A percentile compares a stretch with the other conserved stretches of the same genome.
These are phyloP conservation scores for Fusarium drepaniforme DNA, from an alignment of 2,329 filamentous ascomycete genomes.

Conservation along the genomic window DNA sequence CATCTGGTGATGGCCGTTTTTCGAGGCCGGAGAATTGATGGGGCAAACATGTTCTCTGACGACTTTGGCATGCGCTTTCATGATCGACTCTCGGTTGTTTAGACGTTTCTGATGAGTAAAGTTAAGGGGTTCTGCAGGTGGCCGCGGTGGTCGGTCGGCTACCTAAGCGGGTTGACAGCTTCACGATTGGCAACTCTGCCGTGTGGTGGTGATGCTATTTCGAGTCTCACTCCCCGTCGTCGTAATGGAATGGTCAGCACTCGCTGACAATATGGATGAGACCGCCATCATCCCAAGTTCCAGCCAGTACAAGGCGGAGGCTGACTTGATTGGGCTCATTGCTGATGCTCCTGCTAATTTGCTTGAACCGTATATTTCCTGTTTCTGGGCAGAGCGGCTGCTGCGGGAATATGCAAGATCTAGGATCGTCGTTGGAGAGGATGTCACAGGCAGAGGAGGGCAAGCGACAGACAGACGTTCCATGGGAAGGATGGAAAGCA, in stretches of 20 bases:
- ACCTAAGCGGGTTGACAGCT: not conserved
- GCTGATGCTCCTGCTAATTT: constrained; percentile 35
- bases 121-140: not conserved
- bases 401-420: constrained; percentile 8
- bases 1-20: constrained; percentile 22
- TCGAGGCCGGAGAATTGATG: constrained; percentile 25
- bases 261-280: constrained; percentile 36
- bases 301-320: constrained; percentile 9
- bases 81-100: constrained; percentile 11
- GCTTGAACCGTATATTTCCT: constrained; percentile 11
- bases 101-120: constrained; percentile 5
- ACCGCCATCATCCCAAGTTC: constrained; percentile 13
- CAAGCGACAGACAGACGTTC: not conserved
- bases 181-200: not conserved
- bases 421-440: constrained; percentile 11
- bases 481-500: constrained; percentile 15
- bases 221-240: not conserved
- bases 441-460: not conserved
- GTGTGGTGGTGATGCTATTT: constrained; percentile 32
- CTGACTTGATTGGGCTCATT: constrained; percentile 9
- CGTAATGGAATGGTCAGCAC: constrained; percentile 9
- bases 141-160: not conserved
- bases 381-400: constrained; percentile 11
- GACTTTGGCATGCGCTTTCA: constrained; percentile 11
- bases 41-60: constrained; percentile 14